Base-by-base conservation (phyloP, 2,329 filamentous ascomycete species). In the Fusarium subtropicale region DNA sequence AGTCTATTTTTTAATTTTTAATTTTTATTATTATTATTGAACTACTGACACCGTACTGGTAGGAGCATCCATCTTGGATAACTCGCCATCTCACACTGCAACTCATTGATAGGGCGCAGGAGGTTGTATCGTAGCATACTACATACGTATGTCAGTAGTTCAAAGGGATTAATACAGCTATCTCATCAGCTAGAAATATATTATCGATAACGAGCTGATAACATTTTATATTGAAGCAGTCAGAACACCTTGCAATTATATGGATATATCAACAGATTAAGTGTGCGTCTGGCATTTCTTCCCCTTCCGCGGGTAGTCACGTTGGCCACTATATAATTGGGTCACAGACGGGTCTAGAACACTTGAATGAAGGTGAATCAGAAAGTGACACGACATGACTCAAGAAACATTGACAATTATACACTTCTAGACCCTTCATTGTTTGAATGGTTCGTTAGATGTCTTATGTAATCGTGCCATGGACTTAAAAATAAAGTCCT, bases 121-220 rank as follows among this genome's bases (percentile, higher is more conserved):
- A 30, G 4, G 28, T 11, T 30, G 1, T 30, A 30, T 30, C 11
- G 12, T 0, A 30, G 28, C 28, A 11, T 12, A 0, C 12, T 6
- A 1, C 5, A 12, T 30, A 1, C 5, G 6, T 30, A 11, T 30
- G 12, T 30, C 26, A 26, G 26, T 26, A 26, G 26, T 26, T 26
- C 26, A 26, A 8, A 26, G 6, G 26, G 26, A 7, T 8, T 8
- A 26, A 6, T 26, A 26, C 26, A 26, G 5, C 5, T 26, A 26
- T 26, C 3, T 22, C 20, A 22, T 22, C 20, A 22, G 11, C 28
- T 11, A n/a, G 10, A 6, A 20, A 38, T 38, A 36, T 11, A 38
- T 4, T 7, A 16, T 9, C 2, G 10, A 38, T 1, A 10, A 1
- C 18, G 5, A 20, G 12, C 5, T 11, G 34, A 5, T n/a, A 7